Conservation (phyloP, 108 stramenopile genomes). For the Pelagomonas calceolata region DNA sequence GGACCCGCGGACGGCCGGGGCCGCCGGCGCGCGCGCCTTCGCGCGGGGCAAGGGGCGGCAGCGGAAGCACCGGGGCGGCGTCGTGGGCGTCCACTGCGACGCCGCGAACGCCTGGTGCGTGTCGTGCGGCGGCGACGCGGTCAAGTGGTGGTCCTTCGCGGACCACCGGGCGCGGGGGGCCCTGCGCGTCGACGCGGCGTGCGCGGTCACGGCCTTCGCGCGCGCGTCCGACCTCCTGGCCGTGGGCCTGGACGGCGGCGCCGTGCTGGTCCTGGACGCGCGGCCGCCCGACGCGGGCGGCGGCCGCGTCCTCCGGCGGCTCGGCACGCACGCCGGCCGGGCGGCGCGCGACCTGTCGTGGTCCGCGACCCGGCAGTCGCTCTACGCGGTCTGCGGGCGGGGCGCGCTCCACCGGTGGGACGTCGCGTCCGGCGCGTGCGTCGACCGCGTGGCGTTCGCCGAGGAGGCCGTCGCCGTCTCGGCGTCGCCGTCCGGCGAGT, state of each 20-base stretch:
- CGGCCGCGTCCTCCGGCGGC: not conserved
- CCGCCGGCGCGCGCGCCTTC: not conserved
- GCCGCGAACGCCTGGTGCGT: constrained; percentile 35
- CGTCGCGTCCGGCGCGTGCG: constrained; percentile 78
- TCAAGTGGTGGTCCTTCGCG: constrained; percentile 78
- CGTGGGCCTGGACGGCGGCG: constrained; percentile 23
- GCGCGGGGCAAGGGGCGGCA: not conserved
- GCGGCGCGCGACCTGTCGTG: not conserved
- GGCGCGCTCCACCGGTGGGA: constrained; percentile 83
- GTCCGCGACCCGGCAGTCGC: not conserved
- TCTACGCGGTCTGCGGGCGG: constrained; percentile 22
- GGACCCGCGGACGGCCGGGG: not conserved
- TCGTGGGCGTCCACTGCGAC: not conserved
- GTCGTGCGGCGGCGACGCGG: constrained; percentile 65
- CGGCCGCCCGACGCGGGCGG: constrained; percentile 6
- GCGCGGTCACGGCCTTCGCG: constrained; percentile 6
- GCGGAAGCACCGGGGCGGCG: not conserved
- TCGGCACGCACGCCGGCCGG: not conserved
- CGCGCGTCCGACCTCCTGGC: constrained; percentile 33
- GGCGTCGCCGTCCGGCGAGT: constrained; percentile 89
- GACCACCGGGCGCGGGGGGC: constrained; percentile 51
- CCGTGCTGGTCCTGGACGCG: constrained; percentile 25
- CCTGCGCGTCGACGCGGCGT: constrained; percentile 2
- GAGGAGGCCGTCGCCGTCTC: constrained; percentile 65
- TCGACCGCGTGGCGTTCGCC: constrained; percentile 83